phyloP scores from a whole-genome alignment of 2,329 filamentous ascomycete genomes.

The Helotiales sp. region DNA sequence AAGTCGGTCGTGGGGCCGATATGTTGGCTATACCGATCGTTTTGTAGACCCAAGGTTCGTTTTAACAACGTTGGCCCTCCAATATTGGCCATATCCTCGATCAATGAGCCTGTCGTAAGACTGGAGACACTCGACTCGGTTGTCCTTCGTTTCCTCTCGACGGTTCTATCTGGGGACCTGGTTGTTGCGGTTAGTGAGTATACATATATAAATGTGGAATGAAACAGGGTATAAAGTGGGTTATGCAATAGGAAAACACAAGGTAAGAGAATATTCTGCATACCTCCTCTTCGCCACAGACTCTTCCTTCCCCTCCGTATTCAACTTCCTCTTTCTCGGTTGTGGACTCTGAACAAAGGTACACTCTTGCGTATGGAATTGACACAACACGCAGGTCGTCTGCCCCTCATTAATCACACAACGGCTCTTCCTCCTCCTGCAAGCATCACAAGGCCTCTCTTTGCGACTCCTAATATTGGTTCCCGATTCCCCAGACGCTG shows the following conservation, averaged over 20 bases:
- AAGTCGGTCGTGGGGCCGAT: conserved; percentile 83
- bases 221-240: conserved; percentile 20
- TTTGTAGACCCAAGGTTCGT: conserved; percentile 72
- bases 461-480: conserved; percentile 45
- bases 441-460: conserved; percentile 69
- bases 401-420: conserved; percentile 79
- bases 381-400: conserved; percentile 71
- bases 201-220: conserved; percentile 10
- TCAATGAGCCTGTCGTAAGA: conserved; percentile 61
- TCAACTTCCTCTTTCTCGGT: conserved; percentile 77
- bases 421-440: conserved; percentile 70
- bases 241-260: conserved; percentile 2
- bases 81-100: conserved; percentile 71
- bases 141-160: conserved; percentile 53
- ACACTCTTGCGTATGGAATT: conserved; percentile 75
- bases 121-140: conserved; percentile 60
- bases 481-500: conserved; percentile 51
- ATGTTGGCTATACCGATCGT: conserved; percentile 78
- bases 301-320: conserved; percentile 56
- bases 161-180: conserved; percentile 59
- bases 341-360: conserved; percentile 76
- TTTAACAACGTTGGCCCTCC: conserved; percentile 66
- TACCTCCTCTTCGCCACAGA: conserved; percentile 69
- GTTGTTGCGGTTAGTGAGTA: conserved; percentile 20
- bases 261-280: conserved; percentile 14